Base-by-base conservation (phyloP, 2,329 filamentous ascomycete genomes). In the Diaporthe citrichinensis region DNA sequence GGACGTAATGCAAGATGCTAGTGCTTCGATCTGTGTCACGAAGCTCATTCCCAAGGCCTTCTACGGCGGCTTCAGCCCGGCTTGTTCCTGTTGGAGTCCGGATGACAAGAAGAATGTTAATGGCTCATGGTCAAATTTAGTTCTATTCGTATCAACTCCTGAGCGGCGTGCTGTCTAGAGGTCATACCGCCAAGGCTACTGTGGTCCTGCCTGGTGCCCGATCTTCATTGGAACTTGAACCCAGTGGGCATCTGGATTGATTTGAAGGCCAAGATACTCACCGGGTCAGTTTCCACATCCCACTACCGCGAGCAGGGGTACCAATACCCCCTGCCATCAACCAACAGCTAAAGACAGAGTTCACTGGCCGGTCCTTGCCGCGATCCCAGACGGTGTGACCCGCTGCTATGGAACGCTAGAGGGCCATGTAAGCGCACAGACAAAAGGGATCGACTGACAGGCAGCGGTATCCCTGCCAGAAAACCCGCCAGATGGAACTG, bases 391-490 rank as follows among this genome's bases (percentile, higher is more conserved):
- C 31, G 9, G 51, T 65, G 36, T n/a, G 74, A 67, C 74, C 74
- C 74, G 55, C 53, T 58, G 51, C 36, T 41, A 49, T 44, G 71
- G 74, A 12, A 71, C 74, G 46, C 61, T 65, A 44, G 36, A 53
- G 46, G 41, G 23, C 34, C 34, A 44, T 51, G 34, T 55, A 55
- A 73, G 58, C 58, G 58, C 71, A 73, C 58, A 44, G 71, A 59
- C 46, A 55, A 4, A 20, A 14, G 25, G 28, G 6, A 28, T 36
- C 28, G 12, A 20, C 17, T 73, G 71, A 65, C 58, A 73, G 58
- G 46, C 71, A 65, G 58, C 71, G 71, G 51, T 73, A 73, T 34
- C 71, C 71, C 71, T 73, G 71, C 58, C 14, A 65, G 6, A 3
- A 12, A 28, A 5, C 3, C 55, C 44, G 31, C 15, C 1, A 23